Percentiles rank a stretch among this genome's conserved stretches.
These are phyloP conservation scores for Suillus decipiens DNA, from an alignment of 768 basidiomycete species.

Conservation along the genomic window DNA sequence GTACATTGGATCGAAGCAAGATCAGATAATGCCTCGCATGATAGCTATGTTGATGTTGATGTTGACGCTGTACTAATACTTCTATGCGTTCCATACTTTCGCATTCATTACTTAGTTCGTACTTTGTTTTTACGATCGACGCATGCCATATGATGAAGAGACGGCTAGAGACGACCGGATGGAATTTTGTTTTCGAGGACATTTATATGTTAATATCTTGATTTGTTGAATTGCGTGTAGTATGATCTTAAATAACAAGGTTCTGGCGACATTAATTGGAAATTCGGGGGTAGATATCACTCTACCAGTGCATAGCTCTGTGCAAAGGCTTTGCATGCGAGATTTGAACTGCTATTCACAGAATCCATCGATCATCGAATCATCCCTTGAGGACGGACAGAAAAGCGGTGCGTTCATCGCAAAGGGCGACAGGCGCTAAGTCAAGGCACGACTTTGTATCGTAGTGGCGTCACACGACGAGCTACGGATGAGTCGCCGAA, in stretches of 20 bases:
- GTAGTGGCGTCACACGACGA: slow-evolving; percentile 1
- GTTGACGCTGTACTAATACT: background rate
- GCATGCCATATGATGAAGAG: background rate
- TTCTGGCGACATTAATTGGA: background rate
- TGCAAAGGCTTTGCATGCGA: background rate
- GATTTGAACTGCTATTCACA: background rate
- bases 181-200: background rate
- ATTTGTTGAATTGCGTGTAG: background rate
- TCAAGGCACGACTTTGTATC: background rate
- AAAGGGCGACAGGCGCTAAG: too few species aligned
- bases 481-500: background rate
- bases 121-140: background rate
- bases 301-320: background rate
- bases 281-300: background rate
- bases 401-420: background rate
- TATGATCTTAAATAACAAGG: background rate
- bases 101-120: background rate
- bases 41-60: too few species aligned
- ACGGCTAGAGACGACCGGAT: background rate
- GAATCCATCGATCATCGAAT: too few species aligned
- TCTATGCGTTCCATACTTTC: background rate
- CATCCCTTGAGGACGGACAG: background rate
- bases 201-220: background rate
- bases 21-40: background rate
- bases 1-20: background rate